A percentile compares a stretch with the other conserved stretches of the same genome.
These are phyloP conservation scores for Meyerozyma guilliermondii DNA, from an alignment of 1,139 yeast genomes.

Conservation along the genomic window DNA sequence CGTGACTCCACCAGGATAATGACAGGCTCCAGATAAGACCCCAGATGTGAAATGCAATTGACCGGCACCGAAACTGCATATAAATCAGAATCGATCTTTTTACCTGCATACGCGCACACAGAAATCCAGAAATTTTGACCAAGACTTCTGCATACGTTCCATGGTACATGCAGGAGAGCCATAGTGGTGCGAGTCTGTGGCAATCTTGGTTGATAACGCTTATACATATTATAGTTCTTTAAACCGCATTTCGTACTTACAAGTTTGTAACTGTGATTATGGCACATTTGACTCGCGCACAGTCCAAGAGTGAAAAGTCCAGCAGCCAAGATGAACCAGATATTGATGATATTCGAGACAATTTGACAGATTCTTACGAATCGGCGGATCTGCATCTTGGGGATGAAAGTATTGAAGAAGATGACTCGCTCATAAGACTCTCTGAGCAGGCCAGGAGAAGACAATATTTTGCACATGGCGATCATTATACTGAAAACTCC, in stretches of 20 bases:
- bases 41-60: too few species aligned
- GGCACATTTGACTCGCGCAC: neutral
- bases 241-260: neutral
- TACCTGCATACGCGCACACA: too few species aligned
- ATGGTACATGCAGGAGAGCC: too few species aligned
- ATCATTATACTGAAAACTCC: constrained; percentile 2
- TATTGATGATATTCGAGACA: neutral
- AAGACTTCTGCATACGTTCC: too few species aligned
- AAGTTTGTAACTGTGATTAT: neutral
- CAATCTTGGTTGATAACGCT: neutral
- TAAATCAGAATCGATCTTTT: too few species aligned
- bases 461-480: neutral
- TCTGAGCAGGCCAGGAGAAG: constrained; percentile 12
- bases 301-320: neutral
- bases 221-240: neutral
- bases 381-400: neutral
- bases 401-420: constrained; percentile 5
- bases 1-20: too few species aligned
- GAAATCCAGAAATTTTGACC: too few species aligned
- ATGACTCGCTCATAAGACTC: constrained; percentile 8
- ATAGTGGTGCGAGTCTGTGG: neutral
- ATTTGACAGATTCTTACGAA: neutral
- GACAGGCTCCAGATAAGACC: too few species aligned
- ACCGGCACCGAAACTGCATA: too few species aligned
- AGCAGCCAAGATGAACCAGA: neutral